Base-by-base conservation (phyloP, 306 rosid genomes). In the Prinsepia uniflora region DNA sequence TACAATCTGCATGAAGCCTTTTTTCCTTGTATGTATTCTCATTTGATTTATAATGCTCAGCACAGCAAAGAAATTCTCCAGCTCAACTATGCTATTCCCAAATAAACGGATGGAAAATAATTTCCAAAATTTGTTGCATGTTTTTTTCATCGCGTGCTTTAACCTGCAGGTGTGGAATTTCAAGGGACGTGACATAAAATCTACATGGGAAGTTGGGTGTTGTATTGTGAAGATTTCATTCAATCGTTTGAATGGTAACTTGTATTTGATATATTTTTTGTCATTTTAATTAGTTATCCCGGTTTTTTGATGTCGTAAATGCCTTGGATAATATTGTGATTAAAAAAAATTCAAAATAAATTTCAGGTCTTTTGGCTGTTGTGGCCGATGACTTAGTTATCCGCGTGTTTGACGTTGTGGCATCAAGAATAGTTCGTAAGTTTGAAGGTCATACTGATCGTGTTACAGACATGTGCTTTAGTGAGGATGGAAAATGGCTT, bases 401-500 rank as follows among this genome's bases (percentile, higher is more conserved):
- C 65, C 88, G 90, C 70, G 70, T 93, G 79, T 87, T 84, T 89
- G 98, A 93, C 75, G 85, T 90, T 18, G 83, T 88, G 90, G 91
- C 96, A 43, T 84, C 80, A 67, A 81, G 90, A 81, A 78, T 90
- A 79, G 98, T 93, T 54, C 96, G 97, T 57, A 88, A 84, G 67
- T 93, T 93, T 72, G 96, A 90, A 87, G 98, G 97, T 50, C 96
- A 90, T 82, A 84, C 82, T 6, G 98, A 93, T 84, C 96, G 97
- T 58, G 72, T 93, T 66, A 90, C 98, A 17, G 98, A 93, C 70
- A 78, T 93, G 83, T 90, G 96, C 79, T 93, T 93, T 87, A 93
- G 98, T 60, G 97, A 93, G 86, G 98, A 93, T 80, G 92, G 98
- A 46, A 94, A 94, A 82, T 94, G 96, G 98, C 89, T 94, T 79